Conservation (phyloP, 768 basidiomycete genomes). For the Kwoniella mangroviensis region DNA sequence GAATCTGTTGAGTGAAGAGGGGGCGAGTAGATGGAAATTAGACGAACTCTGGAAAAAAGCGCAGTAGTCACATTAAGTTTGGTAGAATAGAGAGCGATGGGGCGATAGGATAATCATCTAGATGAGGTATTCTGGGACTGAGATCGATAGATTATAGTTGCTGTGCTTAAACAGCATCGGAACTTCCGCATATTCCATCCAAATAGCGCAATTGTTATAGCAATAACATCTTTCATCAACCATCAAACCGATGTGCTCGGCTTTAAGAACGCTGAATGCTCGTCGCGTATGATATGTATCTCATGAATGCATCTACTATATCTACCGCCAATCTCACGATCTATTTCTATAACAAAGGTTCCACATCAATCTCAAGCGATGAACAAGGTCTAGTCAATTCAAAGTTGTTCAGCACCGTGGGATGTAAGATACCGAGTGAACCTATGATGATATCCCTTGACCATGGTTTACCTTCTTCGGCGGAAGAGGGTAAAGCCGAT, state of each 20-base stretch:
- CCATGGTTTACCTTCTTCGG: conserved; percentile 35
- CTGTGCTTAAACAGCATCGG: neutral
- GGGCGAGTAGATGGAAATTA: conserved; percentile 44
- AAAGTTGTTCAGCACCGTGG: conserved; percentile 86
- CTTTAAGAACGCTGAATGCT: too few relatives aligned
- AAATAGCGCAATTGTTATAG: neutral
- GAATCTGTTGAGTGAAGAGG: conserved; percentile 53
- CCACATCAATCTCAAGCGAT: conserved; percentile 88
- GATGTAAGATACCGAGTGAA: conserved; percentile 90
- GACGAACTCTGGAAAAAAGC: conserved; percentile 38
- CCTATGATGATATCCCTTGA: conserved; percentile 75
- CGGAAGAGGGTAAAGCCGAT: conserved; percentile 57
- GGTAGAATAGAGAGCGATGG: neutral
- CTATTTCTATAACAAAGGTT: conserved; percentile 75
- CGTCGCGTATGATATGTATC: too few relatives aligned
- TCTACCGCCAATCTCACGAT: neutral
- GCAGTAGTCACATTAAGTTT: neutral
- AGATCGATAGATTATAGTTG: neutral
- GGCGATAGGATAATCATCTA: too few relatives aligned
- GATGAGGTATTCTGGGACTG: too few relatives aligned
- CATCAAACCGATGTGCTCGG: too few relatives aligned
- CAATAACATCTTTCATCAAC: too few relatives aligned
- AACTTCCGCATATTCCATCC: too few relatives aligned
- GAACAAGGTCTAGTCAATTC: conserved; percentile 95
- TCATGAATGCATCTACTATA: neutral